Evolutionary conservation across 805 yeast species (phyloP).

Genomic region (Wickerhamiella kazuoi): DNA sequence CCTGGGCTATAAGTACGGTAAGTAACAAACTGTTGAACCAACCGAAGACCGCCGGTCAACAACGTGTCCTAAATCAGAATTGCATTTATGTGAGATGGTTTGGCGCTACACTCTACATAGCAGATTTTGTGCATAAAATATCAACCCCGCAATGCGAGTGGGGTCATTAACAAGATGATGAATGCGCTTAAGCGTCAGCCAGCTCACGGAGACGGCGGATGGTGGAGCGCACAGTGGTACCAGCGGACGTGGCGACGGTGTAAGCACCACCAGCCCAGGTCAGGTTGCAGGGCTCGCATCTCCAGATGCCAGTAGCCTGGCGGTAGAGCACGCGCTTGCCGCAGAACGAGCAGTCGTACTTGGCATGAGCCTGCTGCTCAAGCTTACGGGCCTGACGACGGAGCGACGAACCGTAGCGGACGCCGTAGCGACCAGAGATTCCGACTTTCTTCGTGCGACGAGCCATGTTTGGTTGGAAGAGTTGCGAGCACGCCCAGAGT

Average conservation of each 20-base stretch:
- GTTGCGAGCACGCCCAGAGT: neutral
- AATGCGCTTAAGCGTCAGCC: constrained; percentile 85
- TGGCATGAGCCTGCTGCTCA: constrained; percentile 97
- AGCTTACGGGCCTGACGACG: constrained; percentile 99
- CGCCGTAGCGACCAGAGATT: constrained; percentile 99
- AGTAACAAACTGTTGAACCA: no score
- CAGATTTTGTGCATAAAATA: neutral
- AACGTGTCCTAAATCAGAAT: no score
- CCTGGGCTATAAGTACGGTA: no score
- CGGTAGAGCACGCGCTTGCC: constrained; percentile 98
- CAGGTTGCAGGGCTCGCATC: constrained; percentile 85
- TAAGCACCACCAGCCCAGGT: constrained; percentile 99
- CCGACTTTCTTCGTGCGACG: constrained; percentile 99
- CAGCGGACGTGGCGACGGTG: constrained; percentile 96
- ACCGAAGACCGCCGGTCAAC: no score
- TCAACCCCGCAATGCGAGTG: neutral
- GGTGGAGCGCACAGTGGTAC: constrained; percentile 99
- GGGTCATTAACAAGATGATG: neutral
- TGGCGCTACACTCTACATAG: neutral
- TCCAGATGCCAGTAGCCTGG: constrained; percentile 98
- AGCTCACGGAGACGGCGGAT: constrained; percentile 99
- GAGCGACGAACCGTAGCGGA: constrained; percentile 98
- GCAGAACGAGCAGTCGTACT: constrained; percentile 98
- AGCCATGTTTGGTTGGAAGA: constrained; percentile 33
- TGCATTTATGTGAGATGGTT: no score